Percentiles rank a stretch among this genome's conserved stretches.
phyloP scores from a whole-genome alignment of 176 grass and related monocot genomes.

The Puccinellia tenuiflora region DNA sequence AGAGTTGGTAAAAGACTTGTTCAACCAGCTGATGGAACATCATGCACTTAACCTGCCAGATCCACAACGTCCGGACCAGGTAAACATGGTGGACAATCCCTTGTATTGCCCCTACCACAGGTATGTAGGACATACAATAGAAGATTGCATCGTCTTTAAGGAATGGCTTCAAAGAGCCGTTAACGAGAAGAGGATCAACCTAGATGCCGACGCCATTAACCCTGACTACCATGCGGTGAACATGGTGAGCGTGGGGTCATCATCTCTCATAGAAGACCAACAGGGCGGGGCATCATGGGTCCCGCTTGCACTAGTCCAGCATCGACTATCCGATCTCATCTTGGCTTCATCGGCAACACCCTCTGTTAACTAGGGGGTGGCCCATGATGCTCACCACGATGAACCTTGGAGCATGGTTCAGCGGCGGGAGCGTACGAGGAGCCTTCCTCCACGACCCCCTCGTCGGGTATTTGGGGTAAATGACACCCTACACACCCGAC shows the following conservation, averaged over 20 bases:
- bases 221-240: neutral
- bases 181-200: neutral
- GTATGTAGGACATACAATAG: neutral
- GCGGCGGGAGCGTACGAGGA: accelerated
- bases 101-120: neutral
- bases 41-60: neutral
- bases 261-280: neutral
- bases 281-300: neutral
- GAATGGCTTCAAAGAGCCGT: neutral
- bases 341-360: neutral
- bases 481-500: accelerated
- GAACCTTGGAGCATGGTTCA: neutral
- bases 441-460: neutral
- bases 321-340: neutral
- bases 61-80: neutral
- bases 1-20: neutral
- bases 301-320: neutral
- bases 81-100: neutral
- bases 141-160: neutral
- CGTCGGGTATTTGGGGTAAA: accelerated
- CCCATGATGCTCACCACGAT: no score
- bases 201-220: accelerated
- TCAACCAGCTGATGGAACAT: neutral
- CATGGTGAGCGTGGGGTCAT: neutral
- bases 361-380: accelerated